These are phyloP conservation scores for Trametopsis cervina DNA, from an alignment of 768 basidiomycete species.

Conservation along the genomic window DNA sequence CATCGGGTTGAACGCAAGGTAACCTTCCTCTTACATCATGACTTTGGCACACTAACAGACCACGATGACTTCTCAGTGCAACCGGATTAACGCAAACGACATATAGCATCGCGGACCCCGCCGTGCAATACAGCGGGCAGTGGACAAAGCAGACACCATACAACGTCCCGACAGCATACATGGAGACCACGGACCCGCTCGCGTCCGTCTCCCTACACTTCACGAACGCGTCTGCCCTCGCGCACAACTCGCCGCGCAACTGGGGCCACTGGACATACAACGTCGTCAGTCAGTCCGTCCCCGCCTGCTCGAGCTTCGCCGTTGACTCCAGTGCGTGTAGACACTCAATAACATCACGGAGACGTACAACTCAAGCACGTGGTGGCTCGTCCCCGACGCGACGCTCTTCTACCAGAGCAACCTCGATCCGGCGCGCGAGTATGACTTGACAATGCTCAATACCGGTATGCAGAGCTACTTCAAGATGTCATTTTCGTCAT, in stretches of 20 bases:
- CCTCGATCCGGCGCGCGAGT: conserved; percentile 40
- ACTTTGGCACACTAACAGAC: background rate
- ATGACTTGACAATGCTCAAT: conserved; percentile 49
- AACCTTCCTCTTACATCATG: background rate
- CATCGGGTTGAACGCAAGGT: conserved; percentile 15
- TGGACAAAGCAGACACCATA: conserved; percentile 35
- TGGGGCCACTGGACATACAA: conserved; percentile 21
- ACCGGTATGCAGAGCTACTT: conserved; percentile 31
- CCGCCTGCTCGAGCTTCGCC: conserved; percentile 32
- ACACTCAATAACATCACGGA: conserved; percentile 10
- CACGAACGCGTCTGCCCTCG: conserved; percentile 27
- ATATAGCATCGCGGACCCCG: no score
- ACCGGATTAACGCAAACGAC: no score
- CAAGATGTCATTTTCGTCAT: conserved; percentile 13
- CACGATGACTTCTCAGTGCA: no score
- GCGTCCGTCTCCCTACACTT: conserved; percentile 38
- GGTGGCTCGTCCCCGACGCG: conserved; percentile 28
- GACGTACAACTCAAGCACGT: conserved; percentile 40
- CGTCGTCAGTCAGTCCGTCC: conserved; percentile 15
- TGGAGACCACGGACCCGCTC: conserved; percentile 28
- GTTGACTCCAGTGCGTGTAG: conserved; percentile 29
- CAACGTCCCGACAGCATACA: conserved; percentile 18
- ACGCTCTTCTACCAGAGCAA: conserved; percentile 59
- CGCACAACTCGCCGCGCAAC: conserved; percentile 14
- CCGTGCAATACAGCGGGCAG: conserved; percentile 40